Percentiles rank a stretch among this genome's conserved stretches.
Evolutionary conservation across 2,329 filamentous ascomycete genomes (phyloP).

Genomic region (Paecilomyces fulvus): DNA sequence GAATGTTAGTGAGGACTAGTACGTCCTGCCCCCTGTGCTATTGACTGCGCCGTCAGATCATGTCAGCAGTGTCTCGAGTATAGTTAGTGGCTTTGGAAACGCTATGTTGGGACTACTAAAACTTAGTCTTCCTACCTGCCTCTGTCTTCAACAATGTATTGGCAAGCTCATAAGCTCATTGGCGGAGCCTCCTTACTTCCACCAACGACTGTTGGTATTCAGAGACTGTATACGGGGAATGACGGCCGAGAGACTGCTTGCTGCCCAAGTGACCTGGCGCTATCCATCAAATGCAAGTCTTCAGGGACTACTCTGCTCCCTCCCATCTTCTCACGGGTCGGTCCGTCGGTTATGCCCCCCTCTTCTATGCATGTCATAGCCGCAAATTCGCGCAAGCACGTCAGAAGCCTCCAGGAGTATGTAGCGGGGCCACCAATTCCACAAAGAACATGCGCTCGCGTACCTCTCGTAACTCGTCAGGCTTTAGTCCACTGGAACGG

Average conservation of each 20-base stretch:
- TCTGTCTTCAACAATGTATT: not conserved
- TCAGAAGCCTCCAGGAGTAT: constrained; percentile 4
- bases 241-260: constrained; percentile 11
- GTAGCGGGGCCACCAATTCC: constrained; percentile 7
- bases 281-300: not conserved
- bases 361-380: not conserved
- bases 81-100: not conserved
- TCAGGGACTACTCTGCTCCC: constrained; percentile 5
- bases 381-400: constrained; percentile 7
- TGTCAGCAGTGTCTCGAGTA: not conserved
- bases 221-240: not conserved
- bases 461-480: constrained; percentile 18
- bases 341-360: constrained; percentile 13
- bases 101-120: not conserved
- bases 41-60: not conserved
- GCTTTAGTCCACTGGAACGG: not conserved
- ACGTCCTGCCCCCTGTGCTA: not conserved
- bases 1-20: not conserved
- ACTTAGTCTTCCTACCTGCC: not conserved
- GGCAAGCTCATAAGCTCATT: not conserved
- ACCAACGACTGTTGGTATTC: not conserved
- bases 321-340: constrained; percentile 17
- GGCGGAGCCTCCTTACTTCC: not conserved
- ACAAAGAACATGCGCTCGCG: constrained; percentile 9
- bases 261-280: constrained; percentile 18